Evolutionary conservation across 495 filamentous ascomycete species (phyloP), one percentile per base, ranked within the genome.

Genomic region (Penicillium soppii): DNA sequence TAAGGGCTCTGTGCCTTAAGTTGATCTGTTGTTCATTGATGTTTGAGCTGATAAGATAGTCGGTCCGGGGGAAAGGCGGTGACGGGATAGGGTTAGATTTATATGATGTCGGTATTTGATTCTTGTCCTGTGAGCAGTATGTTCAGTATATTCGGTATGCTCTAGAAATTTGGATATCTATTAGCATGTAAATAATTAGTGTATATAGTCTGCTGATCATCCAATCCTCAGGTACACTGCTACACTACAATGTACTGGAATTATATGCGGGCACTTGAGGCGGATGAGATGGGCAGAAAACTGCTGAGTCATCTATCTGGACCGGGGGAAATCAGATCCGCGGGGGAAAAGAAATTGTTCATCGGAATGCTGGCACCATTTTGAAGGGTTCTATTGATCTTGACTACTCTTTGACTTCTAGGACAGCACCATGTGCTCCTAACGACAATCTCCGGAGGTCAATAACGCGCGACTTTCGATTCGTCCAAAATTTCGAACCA

Each of bases 61-160:
- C 47, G 57, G 65, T 63, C 54, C 50, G 55, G 63, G 62, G 52
- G 52, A 61, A 50, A 57, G 54, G 48, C 50, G 50, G 55, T 46
- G 45, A 40, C 9, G 1, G 1, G 4, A 6, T n/a, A n/a, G n/a
- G n/a, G n/a, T n/a, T n/a, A n/a, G n/a, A n/a, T n/a, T n/a, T n/a
- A n/a, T n/a, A n/a, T n/a, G n/a, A n/a, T n/a, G n/a, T n/a, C n/a
- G n/a, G n/a, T n/a, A n/a, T n/a, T n/a, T n/a, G n/a, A n/a, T n/a
- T n/a, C n/a, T n/a, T n/a, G n/a, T n/a, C n/a, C n/a, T n/a, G n/a
- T n/a, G n/a, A n/a, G n/a, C n/a, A n/a, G n/a, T n/a, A n/a, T n/a
- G n/a, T 37, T 37, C 16, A 20, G 16, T 37, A 37, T n/a, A n/a
- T n/a, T n/a, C n/a, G n/a, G n/a, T n/a, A n/a, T n/a, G n/a, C n/a